phyloP scores from a whole-genome alignment of 139 green algal species.

The Zygnema circumcarinatum region DNA sequence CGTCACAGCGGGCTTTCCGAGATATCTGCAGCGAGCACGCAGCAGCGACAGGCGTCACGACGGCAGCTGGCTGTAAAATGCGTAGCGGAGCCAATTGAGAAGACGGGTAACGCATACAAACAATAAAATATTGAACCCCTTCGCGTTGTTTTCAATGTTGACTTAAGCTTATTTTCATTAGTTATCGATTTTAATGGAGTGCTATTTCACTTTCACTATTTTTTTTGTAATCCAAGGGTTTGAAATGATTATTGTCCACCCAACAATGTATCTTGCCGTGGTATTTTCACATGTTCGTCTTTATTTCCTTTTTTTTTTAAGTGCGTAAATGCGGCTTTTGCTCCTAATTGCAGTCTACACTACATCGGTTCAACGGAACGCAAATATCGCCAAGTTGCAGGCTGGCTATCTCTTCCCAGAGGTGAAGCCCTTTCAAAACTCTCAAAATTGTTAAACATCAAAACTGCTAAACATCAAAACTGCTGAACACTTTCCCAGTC shows the following conservation, averaged over 20 bases:
- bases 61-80: neutral
- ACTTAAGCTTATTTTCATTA: too few species aligned
- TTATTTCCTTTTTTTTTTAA: too few species aligned
- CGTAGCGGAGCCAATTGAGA: neutral
- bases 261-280: too few species aligned
- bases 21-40: neutral
- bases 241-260: too few species aligned
- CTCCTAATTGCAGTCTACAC: slow-evolving; percentile 33
- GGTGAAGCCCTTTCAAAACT: slow-evolving; percentile 27
- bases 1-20: neutral
- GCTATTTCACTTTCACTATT: too few species aligned
- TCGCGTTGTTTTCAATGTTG: too few species aligned
- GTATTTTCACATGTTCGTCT: too few species aligned
- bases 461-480: slow-evolving; percentile 15
- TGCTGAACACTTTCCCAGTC: neutral
- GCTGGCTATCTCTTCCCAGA: slow-evolving; percentile 98
- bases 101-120: too few species aligned
- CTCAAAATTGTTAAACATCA: slow-evolving; percentile 12
- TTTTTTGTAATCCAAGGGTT: neutral
- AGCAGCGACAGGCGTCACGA: neutral
- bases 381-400: slow-evolving; percentile 96
- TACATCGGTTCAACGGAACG: slow-evolving; percentile 72
- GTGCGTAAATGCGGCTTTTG: too few species aligned
- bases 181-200: too few species aligned
- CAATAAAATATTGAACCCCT: too few species aligned